These are phyloP conservation scores for Rhizoctonia solani DNA, from an alignment of 1,284 basidiomycete species.

Conservation along the genomic window DNA sequence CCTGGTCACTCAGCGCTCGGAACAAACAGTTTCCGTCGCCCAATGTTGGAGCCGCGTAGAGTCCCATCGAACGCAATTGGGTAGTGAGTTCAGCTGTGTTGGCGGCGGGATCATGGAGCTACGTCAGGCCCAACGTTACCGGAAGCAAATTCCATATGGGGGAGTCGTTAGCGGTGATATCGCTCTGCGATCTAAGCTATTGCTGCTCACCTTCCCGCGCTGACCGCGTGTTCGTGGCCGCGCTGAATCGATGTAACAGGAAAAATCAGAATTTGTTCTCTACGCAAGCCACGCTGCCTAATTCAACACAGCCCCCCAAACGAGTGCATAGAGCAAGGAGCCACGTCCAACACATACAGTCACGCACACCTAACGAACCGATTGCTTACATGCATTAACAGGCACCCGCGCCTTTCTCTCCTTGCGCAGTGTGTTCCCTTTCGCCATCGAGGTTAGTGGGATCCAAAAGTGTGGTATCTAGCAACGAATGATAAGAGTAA, in stretches of 20 bases:
- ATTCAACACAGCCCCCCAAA: too few relatives aligned
- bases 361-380: not conserved
- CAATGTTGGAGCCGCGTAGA: slow-evolving; percentile 76
- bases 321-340: not conserved
- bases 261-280: slow-evolving; percentile 2
- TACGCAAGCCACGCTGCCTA: not conserved
- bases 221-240: slow-evolving; percentile 25
- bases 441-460: too few relatives aligned
- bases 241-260: not conserved
- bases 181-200: not conserved
- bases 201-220: slow-evolving; percentile 10
- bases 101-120: slow-evolving; percentile 62
- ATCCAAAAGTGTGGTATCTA: not conserved
- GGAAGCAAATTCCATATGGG: slow-evolving; percentile 28
- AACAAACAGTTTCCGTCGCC: slow-evolving; percentile 91
- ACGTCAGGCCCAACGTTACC: slow-evolving; percentile 26
- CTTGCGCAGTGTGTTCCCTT: slow-evolving; percentile 14
- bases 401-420: slow-evolving; percentile 7
- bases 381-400: slow-evolving; percentile 18
- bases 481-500: not conserved
- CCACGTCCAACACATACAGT: not conserved
- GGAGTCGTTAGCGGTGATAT: not conserved
- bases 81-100: slow-evolving; percentile 66
- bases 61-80: slow-evolving; percentile 71
- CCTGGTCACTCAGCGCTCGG: slow-evolving; percentile 72